Base-by-base conservation (phyloP, 176 grass and related monocot species). In the Saccharum officinarum region DNA sequence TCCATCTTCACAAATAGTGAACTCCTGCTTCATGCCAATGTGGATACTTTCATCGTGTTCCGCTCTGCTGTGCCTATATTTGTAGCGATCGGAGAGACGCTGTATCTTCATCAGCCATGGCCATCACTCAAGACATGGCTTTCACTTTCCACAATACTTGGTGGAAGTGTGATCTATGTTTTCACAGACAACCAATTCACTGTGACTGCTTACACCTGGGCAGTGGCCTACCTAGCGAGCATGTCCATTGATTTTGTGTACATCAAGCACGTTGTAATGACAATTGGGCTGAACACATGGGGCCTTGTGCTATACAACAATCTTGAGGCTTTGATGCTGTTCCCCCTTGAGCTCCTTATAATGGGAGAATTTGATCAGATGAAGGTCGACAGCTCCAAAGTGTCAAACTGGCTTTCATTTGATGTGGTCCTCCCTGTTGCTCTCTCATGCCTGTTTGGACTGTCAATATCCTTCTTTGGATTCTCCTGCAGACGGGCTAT, bases 241-340 rank as follows among this genome's bases (percentile, higher is more conserved):
- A 95, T 95, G 94, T 95, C 91, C 14, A 86, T 95, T 68, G 94
- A 95, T 54, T 95, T 95, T 5, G 91, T 95, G 67, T 95, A 95
- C 78, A 95, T 95, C 85, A 95, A 95, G 70, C 94, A 95, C 11
- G 94, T 95, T 1, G 91, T 95, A 67, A 92, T 92, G 89, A 95
- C 94, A 54, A 95, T 95, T 67, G 94, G 94, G 44, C 70, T 95
- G 82, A 93, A 95, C 75, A 95, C 94, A 85, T 95, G 94, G 94
- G 94, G 94, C 17, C 88, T 93, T 82, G 94, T 95, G 73, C 87
- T 95, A n/a, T 95, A 93, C 94, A 95, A 95, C 79, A 95, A 95
- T 28, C 89, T 95, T 52, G 94, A 95, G 44, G 94, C 94, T 82
- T 83, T 95, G 80, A 61, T 93, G 80, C 11, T 95, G 16, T 95